A percentile compares a stretch with the other conserved stretches of the same genome.
Conservation (phyloP, 116 monocot species). For the Phalaenopsis hybrid region DNA sequence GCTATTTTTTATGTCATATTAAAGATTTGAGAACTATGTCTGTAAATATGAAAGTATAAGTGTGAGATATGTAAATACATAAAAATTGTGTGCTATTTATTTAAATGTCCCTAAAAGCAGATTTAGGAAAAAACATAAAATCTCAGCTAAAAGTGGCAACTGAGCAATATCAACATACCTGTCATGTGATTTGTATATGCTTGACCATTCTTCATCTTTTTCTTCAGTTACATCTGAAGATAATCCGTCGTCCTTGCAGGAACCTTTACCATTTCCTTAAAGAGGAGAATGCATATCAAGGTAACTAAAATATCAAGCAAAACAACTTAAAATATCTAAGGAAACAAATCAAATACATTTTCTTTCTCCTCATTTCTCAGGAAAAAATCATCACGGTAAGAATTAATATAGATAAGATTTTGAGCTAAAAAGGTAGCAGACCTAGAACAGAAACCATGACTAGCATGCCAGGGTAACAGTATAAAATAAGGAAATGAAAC, state of each 20-base stretch:
- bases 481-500: neutral
- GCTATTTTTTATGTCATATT: no score
- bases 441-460: neutral
- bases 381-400: neutral
- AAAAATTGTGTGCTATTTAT: no score
- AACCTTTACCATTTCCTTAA: slow-evolving; percentile 19
- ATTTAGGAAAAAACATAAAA: neutral
- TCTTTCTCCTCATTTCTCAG: neutral
- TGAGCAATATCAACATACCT: slow-evolving; percentile 33
- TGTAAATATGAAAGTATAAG: no score
- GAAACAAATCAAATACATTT: neutral
- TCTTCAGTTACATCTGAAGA: slow-evolving; percentile 19
- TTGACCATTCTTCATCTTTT: slow-evolving; percentile 59
- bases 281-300: slow-evolving; percentile 9
- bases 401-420: neutral
- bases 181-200: slow-evolving; percentile 29
- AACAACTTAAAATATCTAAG: neutral
- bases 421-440: neutral
- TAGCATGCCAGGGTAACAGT: neutral
- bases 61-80: no score
- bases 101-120: no score
- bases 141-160: neutral
- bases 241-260: slow-evolving; percentile 16
- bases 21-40: no score
- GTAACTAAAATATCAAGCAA: slow-evolving; percentile 1